Base-by-base conservation (phyloP, 2,329 filamentous ascomycete species). In the Penicillium thymicola region DNA sequence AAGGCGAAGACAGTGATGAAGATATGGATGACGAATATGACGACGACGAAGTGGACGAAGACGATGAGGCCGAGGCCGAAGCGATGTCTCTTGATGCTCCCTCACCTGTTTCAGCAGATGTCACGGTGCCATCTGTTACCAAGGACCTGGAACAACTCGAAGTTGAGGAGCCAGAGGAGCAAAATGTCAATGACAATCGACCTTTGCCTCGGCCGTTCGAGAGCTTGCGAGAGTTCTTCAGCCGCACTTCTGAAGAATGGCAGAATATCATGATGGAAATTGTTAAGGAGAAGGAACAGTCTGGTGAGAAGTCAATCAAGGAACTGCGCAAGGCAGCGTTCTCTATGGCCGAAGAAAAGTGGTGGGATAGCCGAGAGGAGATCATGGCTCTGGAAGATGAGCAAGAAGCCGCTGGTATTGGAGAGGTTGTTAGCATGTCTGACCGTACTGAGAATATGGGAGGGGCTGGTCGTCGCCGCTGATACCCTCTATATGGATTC, bases 301-400 rank as follows among this genome's bases (percentile, higher is more conserved):
- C 62, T 1, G 63, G 67, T 2, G 74, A 85, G 40, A 82, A 90
- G 62, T 81, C 85, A 0, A 79, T 95, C 69, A 99, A 99, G 79
- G 94, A 97, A 78, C 86, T 97, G 67, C 92, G 96, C 73, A 89
- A 92, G 67, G 87, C 86, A 71, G 94, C 92, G 1, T 99, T 97
- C 72, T 88, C 91, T 70, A 82, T 91, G 62, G 92, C 92, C 40
- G 94, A 99, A 75, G 89, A 92, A 77, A 96, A 96, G 74, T 99
- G 94, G 94, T 99, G 94, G 94, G 94, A 97, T 79, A 92, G 89
- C 71, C 84, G 94, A 66, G 94, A 99, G 78, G 93, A 97, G 77
- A 89, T 99, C 63, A 89, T 87, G 52, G 89, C 86, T 7, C 75
- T 97, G 69, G 94, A 99, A 76, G 93, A 97, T 75, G 93, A 97